Evolutionary conservation across 257 asterid species (phyloP).

Genomic region (Anisodus acutangulus): DNA sequence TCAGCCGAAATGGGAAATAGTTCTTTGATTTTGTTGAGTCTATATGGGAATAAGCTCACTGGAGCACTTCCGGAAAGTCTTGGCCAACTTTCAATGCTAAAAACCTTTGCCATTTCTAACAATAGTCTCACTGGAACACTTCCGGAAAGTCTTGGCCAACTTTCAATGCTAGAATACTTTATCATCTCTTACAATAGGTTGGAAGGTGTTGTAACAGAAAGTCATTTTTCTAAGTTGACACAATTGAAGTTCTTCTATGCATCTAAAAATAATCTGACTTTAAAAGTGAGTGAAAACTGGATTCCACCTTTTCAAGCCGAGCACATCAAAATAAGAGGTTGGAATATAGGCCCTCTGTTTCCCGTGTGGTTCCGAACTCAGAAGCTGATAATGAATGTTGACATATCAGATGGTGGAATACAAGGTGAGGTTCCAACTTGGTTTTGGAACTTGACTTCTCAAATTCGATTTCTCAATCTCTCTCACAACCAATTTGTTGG

Average conservation of each 20-base stretch:
- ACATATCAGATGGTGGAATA: constrained; percentile 41
- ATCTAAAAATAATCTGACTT: constrained; percentile 36
- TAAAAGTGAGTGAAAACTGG: constrained; percentile 39
- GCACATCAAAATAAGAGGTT: background rate
- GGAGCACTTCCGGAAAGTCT: constrained; percentile 26
- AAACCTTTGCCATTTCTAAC: fast-evolving
- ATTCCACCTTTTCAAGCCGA: constrained; percentile 30
- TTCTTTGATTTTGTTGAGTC: fast-evolving
- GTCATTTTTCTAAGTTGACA: constrained; percentile 38
- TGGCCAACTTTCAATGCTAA: constrained; percentile 34
- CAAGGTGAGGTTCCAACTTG: constrained; percentile 37
- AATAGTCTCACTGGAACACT: background rate
- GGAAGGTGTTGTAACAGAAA: constrained; percentile 40
- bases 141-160: constrained; percentile 35
- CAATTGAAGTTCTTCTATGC: background rate
- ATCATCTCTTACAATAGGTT: constrained; percentile 10
- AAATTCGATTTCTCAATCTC: background rate
- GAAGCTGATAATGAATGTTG: background rate
- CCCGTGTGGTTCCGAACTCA: constrained; percentile 44
- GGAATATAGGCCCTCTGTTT: constrained; percentile 36
- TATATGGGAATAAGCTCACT: background rate
- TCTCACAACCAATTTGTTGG: background rate
- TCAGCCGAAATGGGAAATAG: background rate
- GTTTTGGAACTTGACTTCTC: constrained; percentile 38
- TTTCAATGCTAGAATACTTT: background rate